phyloP scores from a whole-genome alignment of 306 rosid species.

The Ochetophila trinervis region DNA sequence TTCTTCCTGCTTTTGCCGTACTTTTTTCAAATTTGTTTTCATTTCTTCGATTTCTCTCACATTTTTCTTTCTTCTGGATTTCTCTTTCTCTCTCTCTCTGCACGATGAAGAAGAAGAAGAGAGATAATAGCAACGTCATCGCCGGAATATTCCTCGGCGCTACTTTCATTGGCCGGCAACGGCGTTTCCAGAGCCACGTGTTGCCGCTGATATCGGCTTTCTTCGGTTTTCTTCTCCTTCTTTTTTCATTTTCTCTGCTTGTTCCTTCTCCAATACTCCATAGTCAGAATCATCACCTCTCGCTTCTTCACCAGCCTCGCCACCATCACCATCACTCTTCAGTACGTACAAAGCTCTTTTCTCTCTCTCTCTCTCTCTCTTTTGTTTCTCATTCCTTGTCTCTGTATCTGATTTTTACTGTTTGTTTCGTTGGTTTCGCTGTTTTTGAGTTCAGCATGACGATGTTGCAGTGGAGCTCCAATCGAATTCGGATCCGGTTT shows the following conservation, averaged over 20 bases:
- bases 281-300: constrained; percentile 25
- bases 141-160: constrained; percentile 19
- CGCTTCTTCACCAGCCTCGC: constrained; percentile 8
- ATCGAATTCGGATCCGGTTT: constrained; percentile 19
- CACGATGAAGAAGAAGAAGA: constrained; percentile 38
- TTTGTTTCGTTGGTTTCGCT: neutral
- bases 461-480: constrained; percentile 15
- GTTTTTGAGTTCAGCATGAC: constrained; percentile 23
- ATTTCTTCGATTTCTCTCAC: too few relatives aligned
- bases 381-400: neutral
- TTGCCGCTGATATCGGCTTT: constrained; percentile 52
- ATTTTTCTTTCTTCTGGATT: too few relatives aligned
- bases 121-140: constrained; percentile 3
- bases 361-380: too few relatives aligned
- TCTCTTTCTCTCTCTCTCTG: neutral
- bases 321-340: constrained; percentile 4
- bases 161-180: constrained; percentile 29
- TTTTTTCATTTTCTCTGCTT: constrained; percentile 43
- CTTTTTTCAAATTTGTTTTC: too few relatives aligned
- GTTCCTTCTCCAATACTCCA: constrained; percentile 34
- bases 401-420: neutral
- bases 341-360: neutral
- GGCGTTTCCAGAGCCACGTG: constrained; percentile 33
- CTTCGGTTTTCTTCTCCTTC: constrained; percentile 48
- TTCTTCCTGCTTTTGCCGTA: too few relatives aligned